Base-by-base conservation (phyloP, 495 filamentous ascomycete species). In the Tricharina praecox region DNA sequence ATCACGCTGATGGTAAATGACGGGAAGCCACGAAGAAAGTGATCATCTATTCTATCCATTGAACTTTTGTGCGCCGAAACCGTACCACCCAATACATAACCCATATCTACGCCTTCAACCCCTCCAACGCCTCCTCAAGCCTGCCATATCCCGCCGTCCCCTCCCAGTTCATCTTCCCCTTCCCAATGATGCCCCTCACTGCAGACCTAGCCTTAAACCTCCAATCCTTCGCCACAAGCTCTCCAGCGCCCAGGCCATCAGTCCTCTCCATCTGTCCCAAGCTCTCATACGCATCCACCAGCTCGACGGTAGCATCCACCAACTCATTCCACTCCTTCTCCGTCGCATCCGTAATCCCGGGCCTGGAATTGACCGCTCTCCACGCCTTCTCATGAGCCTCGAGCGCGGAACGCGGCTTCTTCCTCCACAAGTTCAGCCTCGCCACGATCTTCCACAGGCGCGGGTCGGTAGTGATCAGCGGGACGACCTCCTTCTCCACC, bases 361-460 rank as follows among this genome's bases (percentile, higher is more conserved):
- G 62, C 1, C 63, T 62, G 36, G 70, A 72, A 25, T 74, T 60
- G 0, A 73, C 69, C 2, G 79, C 76, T 0, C 90, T 72, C 85
- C 86, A 96, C 1, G 82, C 84, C 59, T 82, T 85, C 67, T 96
- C 90, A 1, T 87, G 74, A 0, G 81, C 82, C 20, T 81, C 81
- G 1, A 97, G 65, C 2, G 87, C 81, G 20, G 76, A 75, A 0
- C 63, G 63, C 2, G 79, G 85, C 23, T 75, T 76, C 5, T 72
- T 61, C 13, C 74, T 70, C 72, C 80, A 92, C 9, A 79, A 64
- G 15, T 78, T 72, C n/a, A 92, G 68, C 15, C 75, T 72, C 0
- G 77, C 71, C 0, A 86, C 69, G 2, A 93, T 59, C 10, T 70
- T 68, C 85, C 85, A 95, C 11, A 92, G 73, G 2, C 76, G 68